Conservation (phyloP, 1,284 basidiomycete species). For the Malassezia sympodialis region DNA sequence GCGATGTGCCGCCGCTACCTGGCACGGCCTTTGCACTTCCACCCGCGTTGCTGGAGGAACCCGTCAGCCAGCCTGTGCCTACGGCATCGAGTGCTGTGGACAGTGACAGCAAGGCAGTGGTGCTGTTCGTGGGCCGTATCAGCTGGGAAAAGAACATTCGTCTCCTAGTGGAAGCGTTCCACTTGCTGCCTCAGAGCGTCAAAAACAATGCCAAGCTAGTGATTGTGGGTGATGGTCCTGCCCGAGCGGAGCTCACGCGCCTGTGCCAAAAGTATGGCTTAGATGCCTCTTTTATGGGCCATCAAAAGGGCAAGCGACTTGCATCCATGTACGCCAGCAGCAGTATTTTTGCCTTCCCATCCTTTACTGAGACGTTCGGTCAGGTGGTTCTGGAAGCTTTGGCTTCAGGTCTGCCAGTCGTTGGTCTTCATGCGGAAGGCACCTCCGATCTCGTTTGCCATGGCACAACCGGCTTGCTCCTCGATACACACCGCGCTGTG, state of each 20-base stretch:
- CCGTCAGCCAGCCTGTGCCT: not conserved
- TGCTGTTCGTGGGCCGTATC: conserved; percentile 50
- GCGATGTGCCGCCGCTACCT: conserved; percentile 30
- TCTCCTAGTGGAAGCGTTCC: conserved; percentile 54
- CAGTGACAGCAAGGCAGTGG: conserved; percentile 37
- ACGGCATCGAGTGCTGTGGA: conserved; percentile 10
- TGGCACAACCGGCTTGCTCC: conserved; percentile 51
- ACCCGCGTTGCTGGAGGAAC: conserved; percentile 26
- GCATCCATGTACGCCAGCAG: conserved; percentile 53
- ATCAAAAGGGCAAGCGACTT: conserved; percentile 47
- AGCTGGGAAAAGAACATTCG: conserved; percentile 57
- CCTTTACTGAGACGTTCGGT: conserved; percentile 55
- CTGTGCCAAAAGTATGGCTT: conserved; percentile 51
- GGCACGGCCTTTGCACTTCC: conserved; percentile 27
- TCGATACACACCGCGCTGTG: conserved; percentile 24
- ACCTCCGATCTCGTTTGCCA: conserved; percentile 55
- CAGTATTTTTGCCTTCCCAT: conserved; percentile 55
- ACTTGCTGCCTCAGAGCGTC: conserved; percentile 37
- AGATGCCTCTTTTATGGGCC: conserved; percentile 54
- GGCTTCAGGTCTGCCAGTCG: conserved; percentile 55
- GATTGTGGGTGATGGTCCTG: conserved; percentile 56
- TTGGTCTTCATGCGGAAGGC: conserved; percentile 56
- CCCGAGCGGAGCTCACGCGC: conserved; percentile 51
- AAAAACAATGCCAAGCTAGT: conserved; percentile 51
- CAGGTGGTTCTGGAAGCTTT: conserved; percentile 57